These are phyloP conservation scores for Fusarium foetens DNA, from an alignment of 2,329 filamentous ascomycete genomes.

Conservation along the genomic window DNA sequence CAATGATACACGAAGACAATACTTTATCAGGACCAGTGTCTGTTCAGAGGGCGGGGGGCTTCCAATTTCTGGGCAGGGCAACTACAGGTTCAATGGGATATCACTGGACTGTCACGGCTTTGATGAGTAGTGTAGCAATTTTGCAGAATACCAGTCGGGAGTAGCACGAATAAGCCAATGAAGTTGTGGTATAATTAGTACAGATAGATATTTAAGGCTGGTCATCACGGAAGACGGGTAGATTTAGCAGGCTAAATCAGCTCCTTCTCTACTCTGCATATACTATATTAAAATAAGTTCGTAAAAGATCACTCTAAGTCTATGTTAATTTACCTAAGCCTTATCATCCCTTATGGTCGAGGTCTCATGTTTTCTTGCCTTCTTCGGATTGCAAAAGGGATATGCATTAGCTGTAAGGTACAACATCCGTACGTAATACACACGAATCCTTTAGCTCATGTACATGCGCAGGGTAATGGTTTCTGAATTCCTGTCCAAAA, in stretches of 20 bases:
- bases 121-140: conserved; percentile 16
- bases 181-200: fast-evolving
- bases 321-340: too few relatives aligned
- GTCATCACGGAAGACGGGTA: background rate
- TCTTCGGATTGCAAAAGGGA: too few relatives aligned
- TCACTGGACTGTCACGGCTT: conserved; percentile 25
- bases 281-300: too few relatives aligned
- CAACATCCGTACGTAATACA: too few relatives aligned
- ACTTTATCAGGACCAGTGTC: background rate
- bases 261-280: too few relatives aligned
- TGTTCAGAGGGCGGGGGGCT: background rate
- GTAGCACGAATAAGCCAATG: fast-evolving
- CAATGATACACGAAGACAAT: conserved; percentile 13
- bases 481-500: too few relatives aligned
- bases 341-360: too few relatives aligned
- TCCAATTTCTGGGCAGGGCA: conserved; percentile 22
- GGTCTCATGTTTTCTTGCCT: too few relatives aligned
- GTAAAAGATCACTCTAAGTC: too few relatives aligned
- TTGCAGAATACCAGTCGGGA: background rate
- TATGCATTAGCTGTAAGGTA: too few relatives aligned
- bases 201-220: fast-evolving
- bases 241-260: background rate
- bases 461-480: too few relatives aligned
- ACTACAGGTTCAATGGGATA: conserved; percentile 21
- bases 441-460: too few relatives aligned